phyloP scores from a whole-genome alignment of 1,284 basidiomycete species.

The Cutaneotrichosporon sp. region DNA sequence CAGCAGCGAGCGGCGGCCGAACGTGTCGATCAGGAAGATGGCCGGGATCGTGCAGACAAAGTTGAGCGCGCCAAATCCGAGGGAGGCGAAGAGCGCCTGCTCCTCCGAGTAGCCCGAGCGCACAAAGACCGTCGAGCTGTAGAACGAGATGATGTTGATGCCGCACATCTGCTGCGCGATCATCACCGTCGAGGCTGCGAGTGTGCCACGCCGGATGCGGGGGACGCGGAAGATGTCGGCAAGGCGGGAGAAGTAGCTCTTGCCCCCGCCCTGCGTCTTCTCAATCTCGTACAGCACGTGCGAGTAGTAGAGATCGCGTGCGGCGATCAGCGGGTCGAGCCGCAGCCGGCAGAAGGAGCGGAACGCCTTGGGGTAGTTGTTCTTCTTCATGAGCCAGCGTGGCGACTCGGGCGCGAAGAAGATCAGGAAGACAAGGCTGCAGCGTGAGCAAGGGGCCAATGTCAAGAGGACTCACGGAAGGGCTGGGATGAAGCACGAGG shows the following conservation, averaged over 20 bases:
- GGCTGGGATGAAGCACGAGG: slow-evolving; percentile 54
- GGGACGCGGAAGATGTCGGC: slow-evolving; percentile 69
- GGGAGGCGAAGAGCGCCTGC: slow-evolving; percentile 61
- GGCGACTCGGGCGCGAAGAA: slow-evolving; percentile 35
- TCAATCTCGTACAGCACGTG: slow-evolving; percentile 69
- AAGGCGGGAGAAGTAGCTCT: slow-evolving; percentile 52
- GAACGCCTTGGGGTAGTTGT: slow-evolving; percentile 64
- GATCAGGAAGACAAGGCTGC: slow-evolving; percentile 10
- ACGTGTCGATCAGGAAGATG: slow-evolving; percentile 58
- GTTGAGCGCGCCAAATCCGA: slow-evolving; percentile 59
- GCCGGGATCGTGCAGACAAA: slow-evolving; percentile 44
- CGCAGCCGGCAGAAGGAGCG: slow-evolving; percentile 66
- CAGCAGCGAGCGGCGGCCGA: slow-evolving; percentile 67
- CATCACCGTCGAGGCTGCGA: slow-evolving; percentile 72
- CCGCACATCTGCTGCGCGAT: slow-evolving; percentile 56
- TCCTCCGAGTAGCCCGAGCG: slow-evolving; percentile 55
- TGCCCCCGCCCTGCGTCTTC: slow-evolving; percentile 58
- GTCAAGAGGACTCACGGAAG: too few species aligned
- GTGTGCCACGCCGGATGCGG: slow-evolving; percentile 70
- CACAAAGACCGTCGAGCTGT: slow-evolving; percentile 64
- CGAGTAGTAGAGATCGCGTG: slow-evolving; percentile 65
- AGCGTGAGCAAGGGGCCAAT: too few species aligned
- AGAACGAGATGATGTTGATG: slow-evolving; percentile 20
- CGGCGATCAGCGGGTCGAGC: slow-evolving; percentile 67
- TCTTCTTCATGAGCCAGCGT: slow-evolving; percentile 38